Base-by-base conservation (phyloP, 805 yeast species). In the Teunomyces tritomae region DNA sequence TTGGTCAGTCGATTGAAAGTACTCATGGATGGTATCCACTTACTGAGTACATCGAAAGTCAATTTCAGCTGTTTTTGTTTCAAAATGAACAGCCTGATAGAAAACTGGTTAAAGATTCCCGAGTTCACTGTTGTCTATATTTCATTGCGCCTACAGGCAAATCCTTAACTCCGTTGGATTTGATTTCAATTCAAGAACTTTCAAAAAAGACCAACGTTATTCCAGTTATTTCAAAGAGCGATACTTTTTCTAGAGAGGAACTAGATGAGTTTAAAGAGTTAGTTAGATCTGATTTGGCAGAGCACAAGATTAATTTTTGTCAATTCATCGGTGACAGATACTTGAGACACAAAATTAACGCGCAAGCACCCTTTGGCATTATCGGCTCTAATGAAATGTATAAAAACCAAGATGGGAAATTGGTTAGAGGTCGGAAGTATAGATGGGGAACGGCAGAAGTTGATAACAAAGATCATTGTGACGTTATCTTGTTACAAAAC, bases 371-470 rank as follows among this genome's bases (percentile, higher is more conserved):
- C 0, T 89, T 77, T 62, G 74, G 89, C 2, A 71, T 89, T 2
- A 80, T 91, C 50, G 85, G 90, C 16, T 80, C 95, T 2, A 83
- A 76, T 52, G 74, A 76, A 8, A 34, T 44, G 10, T 49, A 55
- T 49, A 43, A 8, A 8, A 46, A 39, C 24, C 11, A 10, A 7
- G 14, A 39, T 13, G 49, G 50, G 2, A 30, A 74, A 28, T 51
- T 66, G 3, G 87, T 87, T 27, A 75, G 86, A 52, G 96, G 94
- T 32, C 27, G 74, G 55, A 54, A 64, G 59, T 91, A 89, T 68
- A 76, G 72, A 13, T 91, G 97, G 97, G 97, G 97, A 0, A 65
- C 79, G 17, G 87, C 88, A 10, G 96, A 90, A 60, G 86, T 88
- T 35, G 96, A 87, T 59, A 85, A 89, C 62, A 78, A 77, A 14